Evolutionary conservation across 805 yeast species (phyloP).

Genomic region (Starmerella bombi): DNA sequence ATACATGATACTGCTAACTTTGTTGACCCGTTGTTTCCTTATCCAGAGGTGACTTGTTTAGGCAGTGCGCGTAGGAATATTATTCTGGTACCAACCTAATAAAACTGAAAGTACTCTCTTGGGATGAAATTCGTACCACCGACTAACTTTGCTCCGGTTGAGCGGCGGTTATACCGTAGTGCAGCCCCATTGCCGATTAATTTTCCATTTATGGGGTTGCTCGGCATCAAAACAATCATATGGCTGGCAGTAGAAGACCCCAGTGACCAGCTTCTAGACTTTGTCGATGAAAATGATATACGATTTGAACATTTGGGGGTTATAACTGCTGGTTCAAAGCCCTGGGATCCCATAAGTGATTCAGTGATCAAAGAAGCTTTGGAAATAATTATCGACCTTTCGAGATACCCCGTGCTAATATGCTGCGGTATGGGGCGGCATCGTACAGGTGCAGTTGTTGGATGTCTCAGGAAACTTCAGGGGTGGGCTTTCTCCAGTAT

Average conservation of each 20-base stretch:
- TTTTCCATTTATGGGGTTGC: slow-evolving; percentile 66
- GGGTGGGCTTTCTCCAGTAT: slow-evolving; percentile 98
- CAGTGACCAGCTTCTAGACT: slow-evolving; percentile 70
- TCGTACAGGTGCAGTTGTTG: slow-evolving; percentile 91
- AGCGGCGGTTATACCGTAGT: slow-evolving; percentile 67
- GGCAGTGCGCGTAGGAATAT: too few species aligned
- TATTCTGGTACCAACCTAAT: not conserved
- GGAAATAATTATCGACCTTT: slow-evolving; percentile 54
- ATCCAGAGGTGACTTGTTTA: too few species aligned
- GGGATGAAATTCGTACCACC: slow-evolving; percentile 54
- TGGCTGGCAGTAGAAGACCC: slow-evolving; percentile 98
- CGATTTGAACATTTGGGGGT: slow-evolving; percentile 72
- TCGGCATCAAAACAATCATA: slow-evolving; percentile 63
- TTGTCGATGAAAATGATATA: slow-evolving; percentile 60
- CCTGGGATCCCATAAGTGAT: slow-evolving; percentile 93
- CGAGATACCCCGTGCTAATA: slow-evolving; percentile 72
- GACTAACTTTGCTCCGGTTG: slow-evolving; percentile 89
- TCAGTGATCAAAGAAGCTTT: slow-evolving; percentile 66
- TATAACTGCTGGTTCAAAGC: slow-evolving; percentile 70
- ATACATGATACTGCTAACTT: not conserved
- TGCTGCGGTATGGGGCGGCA: slow-evolving; percentile 99
- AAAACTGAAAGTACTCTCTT: not conserved
- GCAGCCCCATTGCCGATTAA: slow-evolving; percentile 95
- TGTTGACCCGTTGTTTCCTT: too few species aligned
- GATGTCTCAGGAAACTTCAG: slow-evolving; percentile 81